Base-by-base conservation (phyloP, 164 flowering plant species). In the Vitis cinerea region DNA sequence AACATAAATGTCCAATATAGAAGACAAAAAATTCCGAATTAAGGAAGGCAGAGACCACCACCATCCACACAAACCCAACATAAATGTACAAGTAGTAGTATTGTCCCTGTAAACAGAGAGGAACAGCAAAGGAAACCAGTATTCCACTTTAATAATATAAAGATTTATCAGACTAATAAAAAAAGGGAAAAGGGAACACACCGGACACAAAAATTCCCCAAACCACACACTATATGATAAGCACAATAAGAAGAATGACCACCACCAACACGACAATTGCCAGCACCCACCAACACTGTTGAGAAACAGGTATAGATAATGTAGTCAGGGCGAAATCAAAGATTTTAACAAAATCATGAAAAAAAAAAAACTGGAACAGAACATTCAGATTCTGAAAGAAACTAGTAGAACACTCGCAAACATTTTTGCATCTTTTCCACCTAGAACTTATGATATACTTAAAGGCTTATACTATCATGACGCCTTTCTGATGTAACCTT, bases 281-380 rank as follows among this genome's bases (percentile, higher is more conserved):
- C 75, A 84, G 66, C 74, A 79, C 65, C 91, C 91, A 87, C 91
- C 91, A 87, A 69, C 91, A 87, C 91, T 87, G 90, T 74, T 31
- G 47, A 71, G 29, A 30, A 69, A 60, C 37, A 37, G 16, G 50
- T 14, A 57, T 9, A 70, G 48, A 44, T 12, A n/a, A 3, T 11
- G 19, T 11, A 10, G 48, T 60, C 37, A 70, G 48, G 23, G 19
- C 27, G 19, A 11, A 37, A 48, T 48, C 54, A 12, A 27, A 48
- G 23, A 16, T 3, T 49, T 50, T 7, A 6, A 59, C 1, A 59
- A 10, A 59, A 3, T 19, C 14, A 59, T 27, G 37, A 27, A 59
- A 59, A 10, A 23, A 27, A 23, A 17, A 2, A 0, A 37, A 37
- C 44, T 37, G 44, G 37, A 60, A 49, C 15, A 60, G 59, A 23